phyloP scores from a whole-genome alignment of 176 grass and related monocot genomes.

The Avena sativa region DNA sequence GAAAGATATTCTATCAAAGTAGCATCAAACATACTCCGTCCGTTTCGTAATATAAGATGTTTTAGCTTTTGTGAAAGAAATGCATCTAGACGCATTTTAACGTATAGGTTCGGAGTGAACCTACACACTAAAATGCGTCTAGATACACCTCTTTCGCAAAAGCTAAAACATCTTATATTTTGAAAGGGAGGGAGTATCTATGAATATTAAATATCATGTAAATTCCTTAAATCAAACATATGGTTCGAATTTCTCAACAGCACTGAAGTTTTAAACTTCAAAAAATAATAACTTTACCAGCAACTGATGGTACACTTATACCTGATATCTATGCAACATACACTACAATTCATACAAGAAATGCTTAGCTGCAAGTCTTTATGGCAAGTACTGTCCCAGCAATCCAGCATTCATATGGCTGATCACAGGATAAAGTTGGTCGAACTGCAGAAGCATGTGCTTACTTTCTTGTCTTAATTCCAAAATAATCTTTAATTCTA shows the following conservation, averaged over 20 bases:
- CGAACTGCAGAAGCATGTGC: neutral
- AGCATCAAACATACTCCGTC: neutral
- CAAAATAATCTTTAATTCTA: constrained; percentile 2
- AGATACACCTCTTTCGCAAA: no score
- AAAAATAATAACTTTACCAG: neutral
- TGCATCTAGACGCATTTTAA: no score
- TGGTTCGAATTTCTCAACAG: constrained; percentile 19
- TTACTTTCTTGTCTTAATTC: constrained; percentile 28
- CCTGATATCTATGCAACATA: neutral
- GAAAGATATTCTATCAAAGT: constrained; percentile 12
- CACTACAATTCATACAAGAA: constrained; percentile 15
- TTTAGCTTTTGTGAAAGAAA: no score
- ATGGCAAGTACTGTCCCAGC: neutral
- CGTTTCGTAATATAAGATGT: no score
- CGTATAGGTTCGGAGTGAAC: no score
- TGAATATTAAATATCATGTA: neutral
- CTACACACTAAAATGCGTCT: no score
- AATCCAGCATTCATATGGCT: neutral
- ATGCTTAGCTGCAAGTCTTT: constrained; percentile 25
- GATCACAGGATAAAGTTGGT: constrained; percentile 26
- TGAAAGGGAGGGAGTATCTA: neutral
- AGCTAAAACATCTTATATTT: no score
- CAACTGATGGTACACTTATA: neutral
- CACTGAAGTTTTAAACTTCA: neutral
- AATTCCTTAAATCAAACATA: constrained; percentile 8